Base-by-base conservation (phyloP, 2,329 filamentous ascomycete genomes). In the Didymosphaeria variabile region DNA sequence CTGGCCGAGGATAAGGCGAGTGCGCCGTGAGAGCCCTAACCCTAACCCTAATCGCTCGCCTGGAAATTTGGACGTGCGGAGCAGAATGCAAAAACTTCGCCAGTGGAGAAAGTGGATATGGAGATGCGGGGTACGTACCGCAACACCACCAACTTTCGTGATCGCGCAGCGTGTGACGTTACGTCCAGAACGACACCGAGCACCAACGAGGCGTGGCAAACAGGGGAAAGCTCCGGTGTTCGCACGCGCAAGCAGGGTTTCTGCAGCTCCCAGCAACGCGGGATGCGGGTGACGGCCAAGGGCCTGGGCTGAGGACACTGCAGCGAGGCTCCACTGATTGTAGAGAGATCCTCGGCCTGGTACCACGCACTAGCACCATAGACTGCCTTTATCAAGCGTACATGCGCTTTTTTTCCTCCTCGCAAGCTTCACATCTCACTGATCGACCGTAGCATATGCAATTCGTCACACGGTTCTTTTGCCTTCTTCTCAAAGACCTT, bases 401-500 rank as follows among this genome's bases (percentile, higher is more conserved):
- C 67, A 61, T 65, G 60, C 65, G 59, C 64, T 62, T 57, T 59
- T 54, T 40, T 47, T 60, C 47, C 55, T 52, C 60, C 49, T 47
- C 61, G 51, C 19, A 36, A 23, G 32, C 60, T 57, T 62, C 51
- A 57, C 55, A 50, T 31, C 31, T 51, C 19, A 45, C 10, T 31
- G 56, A 57, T 45, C 60, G 54, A 56, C 31, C 61, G 57, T 61
- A 57, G 63, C 71, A 67, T 62, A 77, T 78, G 74, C 71, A 72
- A 60, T 78, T 74, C 60, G 53, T 67, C 32, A 66, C 72, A 51
- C 68, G 72, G 51, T 77, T 74, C 61, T 78, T 77, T 61, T 71
- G 67, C 42, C 72, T 78, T 36, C 72, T 77, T 55, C 73, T 77
- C 65, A 75, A 77, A 65, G 65, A 63, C 46, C 67, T 78, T 58